A percentile compares a stretch with the other conserved stretches of the same genome.
Conservation (phyloP, 371 early-diverging fungal species). For the Paramicrosporidium saccamoebae region DNA sequence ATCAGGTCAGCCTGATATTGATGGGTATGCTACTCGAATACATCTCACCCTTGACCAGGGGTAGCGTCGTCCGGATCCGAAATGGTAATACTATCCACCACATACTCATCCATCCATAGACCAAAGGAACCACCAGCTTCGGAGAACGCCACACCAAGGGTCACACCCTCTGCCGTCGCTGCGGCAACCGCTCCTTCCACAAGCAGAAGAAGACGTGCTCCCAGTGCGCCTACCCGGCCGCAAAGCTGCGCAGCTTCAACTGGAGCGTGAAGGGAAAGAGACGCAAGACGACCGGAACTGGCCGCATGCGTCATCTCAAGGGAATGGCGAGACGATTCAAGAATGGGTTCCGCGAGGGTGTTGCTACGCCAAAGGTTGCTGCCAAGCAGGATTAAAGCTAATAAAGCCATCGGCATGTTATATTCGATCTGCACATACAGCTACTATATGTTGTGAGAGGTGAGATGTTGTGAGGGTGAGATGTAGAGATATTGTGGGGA, state of each 20-base stretch:
- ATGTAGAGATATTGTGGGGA: too few relatives aligned
- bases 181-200: conserved; percentile 93
- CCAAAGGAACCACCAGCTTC: conserved; percentile 98
- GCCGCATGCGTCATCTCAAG: conserved; percentile 91
- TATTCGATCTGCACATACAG: too few relatives aligned
- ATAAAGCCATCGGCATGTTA: too few relatives aligned
- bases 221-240: conserved; percentile 93
- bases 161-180: conserved; percentile 92
- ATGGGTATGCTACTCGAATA: too few relatives aligned
- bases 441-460: too few relatives aligned
- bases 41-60: too few relatives aligned
- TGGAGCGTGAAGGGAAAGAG: conserved; percentile 88
- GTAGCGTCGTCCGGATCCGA: too few relatives aligned
- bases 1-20: too few relatives aligned
- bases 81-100: too few relatives aligned
- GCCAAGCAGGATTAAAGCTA: too few relatives aligned
- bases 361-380: conserved; percentile 2
- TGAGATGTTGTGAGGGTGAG: too few relatives aligned
- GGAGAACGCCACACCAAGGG: conserved; percentile 99
- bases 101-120: too few relatives aligned
- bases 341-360: conserved; percentile 83
- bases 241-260: conserved; percentile 82
- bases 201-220: conserved; percentile 98
- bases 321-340: conserved; percentile 62
- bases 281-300: conserved; percentile 94